A percentile compares a stretch with the other conserved stretches of the same genome.
Evolutionary conservation across 306 rosid species (phyloP).

Genomic region (Comarum palustre): DNA sequence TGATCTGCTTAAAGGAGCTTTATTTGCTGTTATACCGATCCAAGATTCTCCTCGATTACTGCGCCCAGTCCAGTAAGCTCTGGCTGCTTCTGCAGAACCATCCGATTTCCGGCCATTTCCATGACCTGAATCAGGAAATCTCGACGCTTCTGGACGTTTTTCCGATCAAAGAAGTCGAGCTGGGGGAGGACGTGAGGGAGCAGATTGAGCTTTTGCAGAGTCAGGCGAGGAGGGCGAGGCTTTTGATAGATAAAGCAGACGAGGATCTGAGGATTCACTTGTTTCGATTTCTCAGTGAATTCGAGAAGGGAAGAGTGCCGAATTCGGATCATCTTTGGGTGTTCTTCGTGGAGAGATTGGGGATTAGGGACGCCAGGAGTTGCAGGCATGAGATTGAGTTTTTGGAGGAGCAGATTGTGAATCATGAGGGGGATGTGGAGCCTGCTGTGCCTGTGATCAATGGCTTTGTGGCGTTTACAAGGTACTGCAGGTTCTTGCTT

Average conservation of each 20-base stretch:
- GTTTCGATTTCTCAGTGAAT: constrained; percentile 52
- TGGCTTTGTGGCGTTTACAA: constrained; percentile 78
- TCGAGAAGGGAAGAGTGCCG: constrained; percentile 63
- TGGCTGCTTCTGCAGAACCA: constrained; percentile 94
- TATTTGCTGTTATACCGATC: constrained; percentile 72
- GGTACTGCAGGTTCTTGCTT: constrained; percentile 81
- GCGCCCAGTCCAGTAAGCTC: constrained; percentile 75
- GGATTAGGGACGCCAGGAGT: constrained; percentile 54
- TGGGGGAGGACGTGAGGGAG: constrained; percentile 73
- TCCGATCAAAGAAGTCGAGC: constrained; percentile 55
- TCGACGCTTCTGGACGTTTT: constrained; percentile 88
- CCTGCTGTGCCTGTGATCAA: constrained; percentile 71
- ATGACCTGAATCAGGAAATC: constrained; percentile 81
- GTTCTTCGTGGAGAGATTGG: constrained; percentile 54
- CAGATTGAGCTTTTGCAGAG: constrained; percentile 74
- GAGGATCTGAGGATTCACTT: constrained; percentile 52
- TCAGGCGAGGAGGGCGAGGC: constrained; percentile 54
- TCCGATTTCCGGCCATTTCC: constrained; percentile 84
- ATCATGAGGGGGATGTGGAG: constrained; percentile 83
- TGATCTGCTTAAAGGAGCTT: constrained; percentile 79
- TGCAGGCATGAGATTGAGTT: constrained; percentile 75
- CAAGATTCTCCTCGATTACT: constrained; percentile 83
- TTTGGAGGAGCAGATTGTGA: constrained; percentile 91
- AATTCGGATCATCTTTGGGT: constrained; percentile 42
- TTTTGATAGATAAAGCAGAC: constrained; percentile 59